phyloP scores from a whole-genome alignment of 177 flowering plant genomes.

The Vitis hybrid region DNA sequence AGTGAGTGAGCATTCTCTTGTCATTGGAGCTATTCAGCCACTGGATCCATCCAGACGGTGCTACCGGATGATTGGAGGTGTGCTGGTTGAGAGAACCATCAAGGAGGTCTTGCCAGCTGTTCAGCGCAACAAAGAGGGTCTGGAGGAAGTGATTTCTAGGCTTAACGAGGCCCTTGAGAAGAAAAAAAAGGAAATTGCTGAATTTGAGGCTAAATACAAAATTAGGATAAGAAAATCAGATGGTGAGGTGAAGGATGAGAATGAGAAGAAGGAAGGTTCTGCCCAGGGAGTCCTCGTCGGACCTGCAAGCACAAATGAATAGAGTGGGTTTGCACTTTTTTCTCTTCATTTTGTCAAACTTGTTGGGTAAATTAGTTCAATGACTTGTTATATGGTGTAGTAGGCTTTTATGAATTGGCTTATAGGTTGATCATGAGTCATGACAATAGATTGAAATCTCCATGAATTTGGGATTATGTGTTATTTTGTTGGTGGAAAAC shows the following conservation, averaged over 20 bases:
- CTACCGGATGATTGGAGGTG: constrained; percentile 95
- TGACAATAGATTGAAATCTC: no score
- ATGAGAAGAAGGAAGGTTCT: constrained; percentile 61
- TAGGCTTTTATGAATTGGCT: neutral
- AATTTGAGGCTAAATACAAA: constrained; percentile 81
- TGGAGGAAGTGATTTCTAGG: constrained; percentile 81
- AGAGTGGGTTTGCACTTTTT: neutral
- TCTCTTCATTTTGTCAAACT: neutral
- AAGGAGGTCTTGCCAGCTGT: constrained; percentile 93
- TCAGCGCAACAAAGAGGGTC: constrained; percentile 81
- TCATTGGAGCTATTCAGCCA: constrained; percentile 75
- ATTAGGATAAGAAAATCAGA: constrained; percentile 68
- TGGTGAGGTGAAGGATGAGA: constrained; percentile 56
- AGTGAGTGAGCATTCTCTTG: constrained; percentile 86
- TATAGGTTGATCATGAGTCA: no score
- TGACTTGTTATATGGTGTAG: neutral
- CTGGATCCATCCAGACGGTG: constrained; percentile 86
- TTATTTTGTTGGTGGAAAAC: no score
- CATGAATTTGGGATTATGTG: no score
- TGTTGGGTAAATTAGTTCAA: neutral
- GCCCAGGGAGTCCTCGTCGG: constrained; percentile 97
- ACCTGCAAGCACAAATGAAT: constrained; percentile 56
- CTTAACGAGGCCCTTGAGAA: constrained; percentile 72
- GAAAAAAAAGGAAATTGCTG: constrained; percentile 77
- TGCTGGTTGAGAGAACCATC: constrained; percentile 89